Percentiles rank a stretch among this genome's conserved stretches.
These are phyloP conservation scores for Colletotrichum chlorophyti DNA, from an alignment of 2,329 filamentous ascomycete species.

Conservation along the genomic window DNA sequence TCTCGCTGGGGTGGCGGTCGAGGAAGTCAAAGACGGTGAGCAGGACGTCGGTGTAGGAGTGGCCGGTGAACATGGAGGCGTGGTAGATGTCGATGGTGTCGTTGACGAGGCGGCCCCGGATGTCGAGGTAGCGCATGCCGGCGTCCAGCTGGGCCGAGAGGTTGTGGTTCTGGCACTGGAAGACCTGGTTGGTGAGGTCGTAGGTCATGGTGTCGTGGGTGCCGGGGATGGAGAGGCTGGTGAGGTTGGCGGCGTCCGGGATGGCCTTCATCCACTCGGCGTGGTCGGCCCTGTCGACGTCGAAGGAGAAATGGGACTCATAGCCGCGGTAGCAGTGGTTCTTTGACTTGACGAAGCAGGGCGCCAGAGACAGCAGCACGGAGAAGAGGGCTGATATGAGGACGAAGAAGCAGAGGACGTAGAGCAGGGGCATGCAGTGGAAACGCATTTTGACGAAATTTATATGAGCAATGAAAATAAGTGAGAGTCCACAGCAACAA, in stretches of 20 bases:
- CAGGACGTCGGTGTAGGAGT: conserved; percentile 50
- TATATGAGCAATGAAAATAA: not conserved
- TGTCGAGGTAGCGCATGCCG: conserved; percentile 57
- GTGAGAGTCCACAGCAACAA: not conserved
- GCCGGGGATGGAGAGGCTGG: conserved; percentile 56
- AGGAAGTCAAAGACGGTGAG: conserved; percentile 53
- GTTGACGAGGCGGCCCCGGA: conserved; percentile 51
- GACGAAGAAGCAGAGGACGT: conserved; percentile 29
- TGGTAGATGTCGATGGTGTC: conserved; percentile 56
- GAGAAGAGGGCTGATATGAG: conserved; percentile 32
- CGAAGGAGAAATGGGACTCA: conserved; percentile 49
- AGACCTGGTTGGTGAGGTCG: conserved; percentile 40
- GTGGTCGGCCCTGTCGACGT: conserved; percentile 41
- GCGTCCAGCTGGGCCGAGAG: conserved; percentile 51
- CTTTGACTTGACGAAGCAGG: conserved; percentile 32
- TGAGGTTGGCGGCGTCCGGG: conserved; percentile 47
- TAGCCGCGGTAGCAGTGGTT: conserved; percentile 41
- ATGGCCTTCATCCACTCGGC: conserved; percentile 52
- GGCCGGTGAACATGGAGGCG: conserved; percentile 51
- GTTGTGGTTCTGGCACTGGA: conserved; percentile 56
- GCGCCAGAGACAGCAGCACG: conserved; percentile 32
- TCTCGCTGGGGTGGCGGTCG: conserved; percentile 50
- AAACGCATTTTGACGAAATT: conserved; percentile 16
- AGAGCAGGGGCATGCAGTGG: conserved; percentile 27
- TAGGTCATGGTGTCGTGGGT: conserved; percentile 62